phyloP scores from a whole-genome alignment of 768 basidiomycete species.

The Pisolithus tinctorius region DNA sequence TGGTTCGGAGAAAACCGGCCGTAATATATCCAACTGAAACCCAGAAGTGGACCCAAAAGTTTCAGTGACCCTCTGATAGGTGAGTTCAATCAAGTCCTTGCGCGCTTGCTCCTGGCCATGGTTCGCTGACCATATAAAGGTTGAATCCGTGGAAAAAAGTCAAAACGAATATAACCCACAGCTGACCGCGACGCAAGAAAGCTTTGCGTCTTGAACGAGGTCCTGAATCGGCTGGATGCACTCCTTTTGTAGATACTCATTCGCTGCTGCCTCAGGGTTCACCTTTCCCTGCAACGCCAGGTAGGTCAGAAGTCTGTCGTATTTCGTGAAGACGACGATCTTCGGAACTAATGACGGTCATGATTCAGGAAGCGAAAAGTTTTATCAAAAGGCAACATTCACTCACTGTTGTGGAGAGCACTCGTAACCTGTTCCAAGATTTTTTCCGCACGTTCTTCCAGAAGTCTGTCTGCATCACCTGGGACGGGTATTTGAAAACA shows the following conservation, averaged over 20 bases:
- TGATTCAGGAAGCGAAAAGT: too few species aligned
- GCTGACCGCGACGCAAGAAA: background rate
- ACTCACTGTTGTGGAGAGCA: background rate
- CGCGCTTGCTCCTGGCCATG: background rate
- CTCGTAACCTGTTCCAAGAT: background rate
- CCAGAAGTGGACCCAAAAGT: too few species aligned
- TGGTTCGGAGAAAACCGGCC: too few species aligned
- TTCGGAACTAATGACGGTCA: background rate
- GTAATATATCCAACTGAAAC: too few species aligned
- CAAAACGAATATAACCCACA: background rate
- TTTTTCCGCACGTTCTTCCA: background rate
- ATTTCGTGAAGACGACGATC: background rate
- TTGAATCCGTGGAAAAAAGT: background rate
- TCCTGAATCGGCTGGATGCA: background rate
- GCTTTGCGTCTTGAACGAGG: background rate
- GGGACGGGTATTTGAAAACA: background rate
- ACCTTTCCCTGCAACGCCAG: background rate
- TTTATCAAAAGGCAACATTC: too few species aligned
- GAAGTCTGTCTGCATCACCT: background rate
- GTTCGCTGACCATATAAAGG: background rate
- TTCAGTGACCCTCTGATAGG: background rate
- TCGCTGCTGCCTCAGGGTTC: background rate
- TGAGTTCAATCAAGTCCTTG: background rate
- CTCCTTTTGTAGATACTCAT: background rate
- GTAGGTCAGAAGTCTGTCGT: background rate